These are phyloP conservation scores for Solanum paucissectum DNA, from an alignment of 257 asterid species.

Conservation along the genomic window DNA sequence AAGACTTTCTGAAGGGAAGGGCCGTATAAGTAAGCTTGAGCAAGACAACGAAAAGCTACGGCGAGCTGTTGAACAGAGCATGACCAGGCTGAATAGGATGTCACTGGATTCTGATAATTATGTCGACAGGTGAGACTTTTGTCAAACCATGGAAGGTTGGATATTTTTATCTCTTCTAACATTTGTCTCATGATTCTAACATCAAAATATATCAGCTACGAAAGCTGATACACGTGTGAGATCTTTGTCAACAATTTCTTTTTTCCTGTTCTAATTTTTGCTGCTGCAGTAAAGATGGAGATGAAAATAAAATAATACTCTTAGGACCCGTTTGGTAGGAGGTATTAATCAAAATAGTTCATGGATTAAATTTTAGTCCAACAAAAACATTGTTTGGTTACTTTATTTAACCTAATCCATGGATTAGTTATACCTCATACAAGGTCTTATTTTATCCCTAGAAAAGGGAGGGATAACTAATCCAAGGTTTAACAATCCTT, in stretches of 20 bases:
- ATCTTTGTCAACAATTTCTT: not conserved
- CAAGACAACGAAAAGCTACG: conserved; percentile 92
- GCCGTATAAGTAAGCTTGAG: conserved; percentile 70
- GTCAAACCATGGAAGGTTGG: not conserved
- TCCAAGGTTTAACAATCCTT: too few relatives aligned
- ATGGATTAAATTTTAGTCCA: too few relatives aligned
- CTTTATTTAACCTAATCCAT: too few relatives aligned
- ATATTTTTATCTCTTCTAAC: not conserved
- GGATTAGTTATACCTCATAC: too few relatives aligned
- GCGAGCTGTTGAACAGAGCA: conserved; percentile 92
- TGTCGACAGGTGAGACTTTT: conserved; percentile 73
- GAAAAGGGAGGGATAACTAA: too few relatives aligned
- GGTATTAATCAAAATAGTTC: too few relatives aligned
- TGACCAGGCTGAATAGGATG: conserved; percentile 98
- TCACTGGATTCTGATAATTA: conserved; percentile 93
- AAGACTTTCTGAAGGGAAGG: conserved; percentile 56
- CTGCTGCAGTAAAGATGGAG: not conserved
- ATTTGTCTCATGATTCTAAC: not conserved
- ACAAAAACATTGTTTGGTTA: too few relatives aligned
- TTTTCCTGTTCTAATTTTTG: not conserved
- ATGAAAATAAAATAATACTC: not conserved
- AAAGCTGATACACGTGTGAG: not conserved
- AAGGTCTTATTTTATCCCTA: too few relatives aligned
- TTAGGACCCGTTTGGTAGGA: too few relatives aligned
- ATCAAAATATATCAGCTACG: not conserved